Percentiles rank a stretch among this genome's conserved stretches.
Evolutionary conservation across 73 alveolate genomes (phyloP).

Genomic region (Paramecium caudatum): DNA sequence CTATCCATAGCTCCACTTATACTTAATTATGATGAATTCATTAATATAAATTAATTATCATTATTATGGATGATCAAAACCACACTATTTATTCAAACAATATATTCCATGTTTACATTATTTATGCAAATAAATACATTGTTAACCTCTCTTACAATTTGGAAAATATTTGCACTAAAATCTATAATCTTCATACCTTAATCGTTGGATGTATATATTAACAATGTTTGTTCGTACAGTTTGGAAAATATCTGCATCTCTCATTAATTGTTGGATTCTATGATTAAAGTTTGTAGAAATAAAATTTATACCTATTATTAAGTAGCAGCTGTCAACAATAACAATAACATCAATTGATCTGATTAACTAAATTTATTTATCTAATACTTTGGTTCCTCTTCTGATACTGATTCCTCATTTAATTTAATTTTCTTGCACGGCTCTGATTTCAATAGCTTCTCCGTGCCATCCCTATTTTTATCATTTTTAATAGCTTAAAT

Average conservation of each 20-base stretch:
- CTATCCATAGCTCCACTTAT: neutral
- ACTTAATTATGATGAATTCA: conserved; percentile 12
- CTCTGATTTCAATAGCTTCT: neutral
- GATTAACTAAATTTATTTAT: neutral
- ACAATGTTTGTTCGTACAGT: conserved; percentile 47
- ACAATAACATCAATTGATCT: conserved; percentile 18
- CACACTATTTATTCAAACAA: neutral
- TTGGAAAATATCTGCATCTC: conserved; percentile 47
- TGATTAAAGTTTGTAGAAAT: too few species aligned
- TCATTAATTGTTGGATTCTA: neutral
- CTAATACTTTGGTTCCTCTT: neutral
- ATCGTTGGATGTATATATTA: conserved; percentile 14
- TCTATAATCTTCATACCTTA: neutral
- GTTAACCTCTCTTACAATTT: neutral
- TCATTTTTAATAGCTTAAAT: conserved; percentile 18
- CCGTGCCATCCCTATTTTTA: neutral
- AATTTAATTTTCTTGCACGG: neutral
- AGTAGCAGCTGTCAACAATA: conserved; percentile 17
- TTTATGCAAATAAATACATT: conserved; percentile 34
- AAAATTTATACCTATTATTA: conserved; percentile 24
- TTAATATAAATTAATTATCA: too few species aligned
- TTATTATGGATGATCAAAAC: conserved; percentile 36
- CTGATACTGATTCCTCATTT: neutral
- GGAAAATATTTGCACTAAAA: conserved; percentile 47
- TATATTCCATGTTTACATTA: conserved; percentile 29